Evolutionary conservation across 805 yeast species (phyloP).

Genomic region (Naumovozyma castellii): DNA sequence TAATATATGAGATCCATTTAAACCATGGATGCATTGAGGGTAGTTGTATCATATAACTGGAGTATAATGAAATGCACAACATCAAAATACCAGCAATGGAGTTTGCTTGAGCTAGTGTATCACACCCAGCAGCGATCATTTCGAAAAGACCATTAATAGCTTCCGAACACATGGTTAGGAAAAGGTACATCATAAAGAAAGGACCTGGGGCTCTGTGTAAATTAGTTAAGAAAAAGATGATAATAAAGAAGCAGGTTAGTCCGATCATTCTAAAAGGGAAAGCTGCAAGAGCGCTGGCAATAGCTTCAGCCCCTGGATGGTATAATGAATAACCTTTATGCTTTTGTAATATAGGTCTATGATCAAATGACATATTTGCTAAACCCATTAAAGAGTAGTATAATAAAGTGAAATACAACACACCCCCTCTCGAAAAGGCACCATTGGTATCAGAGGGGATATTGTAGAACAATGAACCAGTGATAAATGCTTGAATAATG

Average conservation of each 20-base stretch:
- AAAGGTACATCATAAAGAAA: conserved; percentile 44
- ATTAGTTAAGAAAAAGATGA: conserved; percentile 50
- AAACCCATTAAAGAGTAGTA: conserved; percentile 43
- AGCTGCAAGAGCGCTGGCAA: conserved; percentile 51
- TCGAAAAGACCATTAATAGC: conserved; percentile 37
- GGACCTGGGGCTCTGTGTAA: conserved; percentile 43
- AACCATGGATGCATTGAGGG: conserved; percentile 59
- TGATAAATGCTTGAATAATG: conserved; percentile 48
- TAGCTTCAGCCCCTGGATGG: conserved; percentile 66
- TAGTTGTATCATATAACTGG: conserved; percentile 53
- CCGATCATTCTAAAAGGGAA: conserved; percentile 52
- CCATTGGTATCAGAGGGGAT: conserved; percentile 43
- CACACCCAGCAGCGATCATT: conserved; percentile 41
- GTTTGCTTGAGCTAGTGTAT: conserved; percentile 45
- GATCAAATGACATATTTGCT: conserved; percentile 41
- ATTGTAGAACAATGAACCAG: conserved; percentile 54
- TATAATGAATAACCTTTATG: conserved; percentile 66
- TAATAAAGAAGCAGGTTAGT: conserved; percentile 37
- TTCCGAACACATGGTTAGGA: conserved; percentile 24
- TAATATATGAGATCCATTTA: conserved; percentile 47
- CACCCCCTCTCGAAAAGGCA: conserved; percentile 59
- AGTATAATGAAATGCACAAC: conserved; percentile 42
- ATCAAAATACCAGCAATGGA: conserved; percentile 46
- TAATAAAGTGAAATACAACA: conserved; percentile 48
- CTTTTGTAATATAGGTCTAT: conserved; percentile 55